phyloP scores from a whole-genome alignment of 192 early-diverging fungal species.

The Entomortierella lignicola region DNA sequence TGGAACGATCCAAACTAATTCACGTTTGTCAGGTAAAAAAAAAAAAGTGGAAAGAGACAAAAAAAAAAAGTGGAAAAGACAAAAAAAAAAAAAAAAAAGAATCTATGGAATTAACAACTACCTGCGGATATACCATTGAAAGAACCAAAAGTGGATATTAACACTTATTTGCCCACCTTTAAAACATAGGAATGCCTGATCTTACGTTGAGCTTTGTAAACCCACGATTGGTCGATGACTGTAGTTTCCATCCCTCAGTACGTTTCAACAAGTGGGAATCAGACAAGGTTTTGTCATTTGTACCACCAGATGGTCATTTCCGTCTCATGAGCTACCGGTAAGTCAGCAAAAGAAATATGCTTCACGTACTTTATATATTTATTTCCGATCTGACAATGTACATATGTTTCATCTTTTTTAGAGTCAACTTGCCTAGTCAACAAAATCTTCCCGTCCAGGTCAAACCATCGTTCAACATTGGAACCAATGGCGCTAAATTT shows the following conservation, averaged over 20 bases:
- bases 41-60: no score
- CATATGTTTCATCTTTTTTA: conserved; percentile 13
- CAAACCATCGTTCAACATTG: conserved; percentile 70
- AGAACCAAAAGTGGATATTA: neutral
- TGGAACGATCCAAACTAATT: conserved; percentile 83
- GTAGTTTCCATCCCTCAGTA: conserved; percentile 93
- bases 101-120: no score
- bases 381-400: no score
- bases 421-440: conserved; percentile 68
- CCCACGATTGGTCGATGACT: conserved; percentile 78
- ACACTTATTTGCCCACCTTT: neutral
- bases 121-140: neutral
- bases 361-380: no score
- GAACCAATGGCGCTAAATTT: conserved; percentile 73
- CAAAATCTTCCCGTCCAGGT: conserved; percentile 70
- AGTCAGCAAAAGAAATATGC: no score
- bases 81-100: no score
- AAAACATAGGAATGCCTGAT: conserved; percentile 86
- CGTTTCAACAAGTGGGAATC: conserved; percentile 82
- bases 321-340: conserved; percentile 86
- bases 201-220: conserved; percentile 80
- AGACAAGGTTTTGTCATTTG: conserved; percentile 85
- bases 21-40: conserved; percentile 76
- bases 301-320: conserved; percentile 95
- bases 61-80: no score